phyloP scores from a whole-genome alignment of 305 asterid genomes.

The Fraxinus nigra region DNA sequence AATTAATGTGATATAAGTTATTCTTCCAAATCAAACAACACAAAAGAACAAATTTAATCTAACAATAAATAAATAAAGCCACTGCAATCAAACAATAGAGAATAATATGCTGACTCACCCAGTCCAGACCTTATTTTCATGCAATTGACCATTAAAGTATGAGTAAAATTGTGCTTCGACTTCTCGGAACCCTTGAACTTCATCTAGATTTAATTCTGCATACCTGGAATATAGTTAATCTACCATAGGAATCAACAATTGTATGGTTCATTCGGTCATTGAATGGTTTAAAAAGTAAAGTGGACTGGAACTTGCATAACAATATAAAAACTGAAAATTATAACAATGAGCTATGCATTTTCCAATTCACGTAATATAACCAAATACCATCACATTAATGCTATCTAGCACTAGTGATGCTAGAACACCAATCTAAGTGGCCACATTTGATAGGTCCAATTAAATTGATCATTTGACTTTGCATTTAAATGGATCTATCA shows the following conservation, averaged over 20 bases:
- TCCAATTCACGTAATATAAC: neutral
- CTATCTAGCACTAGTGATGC: neutral
- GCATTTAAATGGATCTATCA: neutral
- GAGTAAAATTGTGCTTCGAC: conserved; percentile 62
- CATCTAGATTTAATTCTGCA: conserved; percentile 52
- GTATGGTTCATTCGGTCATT: neutral
- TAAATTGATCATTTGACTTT: neutral
- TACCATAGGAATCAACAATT: neutral
- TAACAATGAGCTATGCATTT: neutral
- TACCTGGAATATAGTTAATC: conserved; percentile 45
- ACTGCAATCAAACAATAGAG: conserved; percentile 3
- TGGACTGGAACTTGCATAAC: conserved; percentile 8
- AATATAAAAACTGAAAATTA: conserved; percentile 11
- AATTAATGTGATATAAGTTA: neutral
- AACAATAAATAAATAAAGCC: neutral
- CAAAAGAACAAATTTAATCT: neutral
- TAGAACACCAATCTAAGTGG: neutral
- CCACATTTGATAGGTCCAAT: neutral
- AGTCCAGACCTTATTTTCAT: conserved; percentile 73
- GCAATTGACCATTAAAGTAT: conserved; percentile 67
- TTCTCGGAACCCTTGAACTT: conserved; percentile 67
- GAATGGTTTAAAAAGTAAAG: conserved; percentile 4
- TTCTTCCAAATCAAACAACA: neutral
- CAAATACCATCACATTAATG: neutral
- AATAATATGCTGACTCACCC: conserved; percentile 56